Percentiles rank a stretch among this genome's conserved stretches.
Evolutionary conservation across 495 filamentous ascomycete genomes (phyloP).

Genomic region (Annulohypoxylon moriforme): DNA sequence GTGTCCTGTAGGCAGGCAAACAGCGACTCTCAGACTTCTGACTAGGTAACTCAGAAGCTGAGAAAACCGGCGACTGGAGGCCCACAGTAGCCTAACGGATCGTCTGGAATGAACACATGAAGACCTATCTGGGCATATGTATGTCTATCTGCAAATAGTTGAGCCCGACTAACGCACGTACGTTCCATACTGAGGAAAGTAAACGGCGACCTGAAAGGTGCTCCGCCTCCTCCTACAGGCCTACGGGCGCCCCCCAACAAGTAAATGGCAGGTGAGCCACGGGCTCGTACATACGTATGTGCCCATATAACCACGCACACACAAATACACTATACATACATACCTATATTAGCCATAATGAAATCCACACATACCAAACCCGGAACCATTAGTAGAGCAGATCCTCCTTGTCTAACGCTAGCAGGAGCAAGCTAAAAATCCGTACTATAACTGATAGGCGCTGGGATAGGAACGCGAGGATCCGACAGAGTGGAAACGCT

Average conservation of each 20-base stretch:
- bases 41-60: neutral
- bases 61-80: neutral
- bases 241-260: neutral
- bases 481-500: constrained; percentile 6
- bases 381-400: constrained; percentile 6
- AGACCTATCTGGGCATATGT: neutral
- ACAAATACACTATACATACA: neutral
- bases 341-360: neutral
- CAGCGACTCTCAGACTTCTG: neutral
- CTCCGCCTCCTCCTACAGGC: neutral
- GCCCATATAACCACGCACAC: neutral
- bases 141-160: neutral
- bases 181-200: neutral
- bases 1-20: neutral
- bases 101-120: neutral
- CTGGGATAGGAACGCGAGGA: constrained; percentile 3
- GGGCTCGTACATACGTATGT: neutral
- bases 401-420: constrained; percentile 15
- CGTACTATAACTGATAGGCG: constrained; percentile 3
- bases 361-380: neutral
- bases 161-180: neutral
- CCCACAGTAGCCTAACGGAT: neutral
- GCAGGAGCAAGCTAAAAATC: neutral
- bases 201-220: neutral
- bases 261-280: neutral